A percentile compares a stretch with the other conserved stretches of the same genome.
These are phyloP conservation scores for Infundibulicybe gibba DNA, from an alignment of 768 basidiomycete species.

Conservation along the genomic window DNA sequence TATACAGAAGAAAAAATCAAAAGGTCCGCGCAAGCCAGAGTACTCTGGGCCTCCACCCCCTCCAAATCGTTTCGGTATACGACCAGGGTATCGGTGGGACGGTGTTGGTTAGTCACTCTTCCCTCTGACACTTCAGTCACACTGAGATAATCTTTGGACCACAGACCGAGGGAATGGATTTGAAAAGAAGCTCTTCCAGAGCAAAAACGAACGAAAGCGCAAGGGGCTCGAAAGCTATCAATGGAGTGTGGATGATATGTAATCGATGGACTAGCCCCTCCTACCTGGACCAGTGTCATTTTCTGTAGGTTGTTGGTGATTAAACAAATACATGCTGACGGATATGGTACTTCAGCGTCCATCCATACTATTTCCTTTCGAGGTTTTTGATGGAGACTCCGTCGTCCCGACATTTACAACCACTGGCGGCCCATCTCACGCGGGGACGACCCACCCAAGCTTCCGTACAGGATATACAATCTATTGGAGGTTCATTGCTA, in stretches of 20 bases:
- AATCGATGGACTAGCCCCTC: slow-evolving; percentile 12
- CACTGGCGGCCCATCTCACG: too few relatives aligned
- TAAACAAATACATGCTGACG: too few relatives aligned
- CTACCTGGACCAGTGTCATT: too few relatives aligned
- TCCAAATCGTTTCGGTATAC: slow-evolving; percentile 94
- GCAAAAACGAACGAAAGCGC: slow-evolving; percentile 71
- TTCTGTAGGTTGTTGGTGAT: too few relatives aligned
- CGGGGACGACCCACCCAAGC: too few relatives aligned
- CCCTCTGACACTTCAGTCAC: neutral
- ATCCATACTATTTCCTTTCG: too few relatives aligned
- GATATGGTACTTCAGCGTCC: too few relatives aligned
- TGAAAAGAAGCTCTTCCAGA: slow-evolving; percentile 90
- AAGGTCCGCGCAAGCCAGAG: slow-evolving; percentile 78
- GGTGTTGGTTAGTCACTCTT: slow-evolving; percentile 73
- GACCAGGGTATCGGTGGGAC: slow-evolving; percentile 97
- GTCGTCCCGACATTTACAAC: too few relatives aligned
- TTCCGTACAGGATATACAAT: too few relatives aligned
- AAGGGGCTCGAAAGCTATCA: slow-evolving; percentile 68
- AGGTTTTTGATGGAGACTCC: too few relatives aligned
- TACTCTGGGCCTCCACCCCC: slow-evolving; percentile 87
- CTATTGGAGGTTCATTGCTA: too few relatives aligned
- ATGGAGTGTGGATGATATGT: slow-evolving; percentile 96
- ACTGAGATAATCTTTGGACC: slow-evolving; percentile 1
- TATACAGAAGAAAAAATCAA: slow-evolving; percentile 65
- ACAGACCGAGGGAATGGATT: slow-evolving; percentile 91